Evolutionary conservation across 352 stramenopile species (phyloP), one percentile per base, ranked within the genome.

Genomic region (Globisporangium spiculum): DNA sequence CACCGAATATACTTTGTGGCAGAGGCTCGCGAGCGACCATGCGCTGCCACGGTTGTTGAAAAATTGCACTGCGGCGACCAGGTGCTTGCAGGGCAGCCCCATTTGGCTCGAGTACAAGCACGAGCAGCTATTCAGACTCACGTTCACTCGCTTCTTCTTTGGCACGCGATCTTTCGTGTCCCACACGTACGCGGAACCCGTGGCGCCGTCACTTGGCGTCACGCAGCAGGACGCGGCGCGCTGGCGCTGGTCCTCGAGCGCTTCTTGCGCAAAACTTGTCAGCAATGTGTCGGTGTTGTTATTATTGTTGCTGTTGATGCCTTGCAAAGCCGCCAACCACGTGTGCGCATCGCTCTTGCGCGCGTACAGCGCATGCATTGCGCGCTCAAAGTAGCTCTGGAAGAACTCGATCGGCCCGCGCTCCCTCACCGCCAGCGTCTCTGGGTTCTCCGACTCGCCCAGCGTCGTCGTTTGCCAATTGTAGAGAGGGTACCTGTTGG

Each of bases 351-450:
- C 52, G 12, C 72, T 53, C 55, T 83, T 83, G 18, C 77, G 66
- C 22, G 74, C 66, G 54, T 83, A 83, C 6, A 80, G 50, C 7
- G 67, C 62, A 1, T 70, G 64, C 77, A 83, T 83, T 22, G 66
- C 73, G 56, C 75, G 75, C 69, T 84, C 75, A 73, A 84, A 81
- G 52, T 81, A 84, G 3, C 66, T 55, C 44, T 80, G 75, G 46
- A 82, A 84, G 18, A 84, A 81, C 27, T 80, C 75, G 34, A 84
- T 80, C 3, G 77, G 73, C 1, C 70, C 63, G 30, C 73, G 56
- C 24, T 74, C 68, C 9, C 60, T 53, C 18, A 57, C 69, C 26
- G 70, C 50, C 44, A 70, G 60, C 7, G 38, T 1, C 3, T 65
- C 66, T 20, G 69, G 58, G 6, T 61, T 61, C 56, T 66, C 68